A percentile compares a stretch with the other conserved stretches of the same genome.
Evolutionary conservation across 2,329 filamentous ascomycete species (phyloP).

Genomic region (Venturiaceae sp.): DNA sequence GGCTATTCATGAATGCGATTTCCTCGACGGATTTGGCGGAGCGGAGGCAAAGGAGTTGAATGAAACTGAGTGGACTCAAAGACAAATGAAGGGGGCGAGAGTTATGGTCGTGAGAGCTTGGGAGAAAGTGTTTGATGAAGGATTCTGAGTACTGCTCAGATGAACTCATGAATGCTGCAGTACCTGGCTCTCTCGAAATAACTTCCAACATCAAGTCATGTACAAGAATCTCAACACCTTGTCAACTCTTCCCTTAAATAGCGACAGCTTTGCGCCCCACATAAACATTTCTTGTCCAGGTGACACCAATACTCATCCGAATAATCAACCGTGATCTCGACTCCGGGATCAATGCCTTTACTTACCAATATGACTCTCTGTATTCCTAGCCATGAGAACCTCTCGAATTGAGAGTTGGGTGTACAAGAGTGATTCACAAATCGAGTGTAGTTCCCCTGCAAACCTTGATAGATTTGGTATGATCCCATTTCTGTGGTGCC

Average conservation of each 20-base stretch:
- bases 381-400: slow-evolving; percentile 46
- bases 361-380: slow-evolving; percentile 47
- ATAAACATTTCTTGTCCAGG: slow-evolving; percentile 45
- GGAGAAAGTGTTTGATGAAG: too few species aligned
- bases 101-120: too few species aligned
- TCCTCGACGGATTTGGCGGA: too few species aligned
- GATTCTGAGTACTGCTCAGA: too few species aligned
- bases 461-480: slow-evolving; percentile 51
- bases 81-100: too few species aligned
- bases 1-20: too few species aligned
- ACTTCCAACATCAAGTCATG: too few species aligned
- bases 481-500: slow-evolving; percentile 21
- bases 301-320: slow-evolving; percentile 48
- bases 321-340: slow-evolving; percentile 50
- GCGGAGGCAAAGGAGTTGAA: too few species aligned
- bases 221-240: not conserved
- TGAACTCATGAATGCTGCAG: too few species aligned
- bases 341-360: slow-evolving; percentile 42
- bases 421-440: slow-evolving; percentile 52
- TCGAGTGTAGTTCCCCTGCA: slow-evolving; percentile 46
- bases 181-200: too few species aligned
- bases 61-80: too few species aligned
- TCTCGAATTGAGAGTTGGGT: slow-evolving; percentile 47
- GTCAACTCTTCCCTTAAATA: slow-evolving; percentile 17
- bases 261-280: slow-evolving; percentile 42